phyloP scores from a whole-genome alignment of 2,329 filamentous ascomycete genomes.

The Cadophora gregata region DNA sequence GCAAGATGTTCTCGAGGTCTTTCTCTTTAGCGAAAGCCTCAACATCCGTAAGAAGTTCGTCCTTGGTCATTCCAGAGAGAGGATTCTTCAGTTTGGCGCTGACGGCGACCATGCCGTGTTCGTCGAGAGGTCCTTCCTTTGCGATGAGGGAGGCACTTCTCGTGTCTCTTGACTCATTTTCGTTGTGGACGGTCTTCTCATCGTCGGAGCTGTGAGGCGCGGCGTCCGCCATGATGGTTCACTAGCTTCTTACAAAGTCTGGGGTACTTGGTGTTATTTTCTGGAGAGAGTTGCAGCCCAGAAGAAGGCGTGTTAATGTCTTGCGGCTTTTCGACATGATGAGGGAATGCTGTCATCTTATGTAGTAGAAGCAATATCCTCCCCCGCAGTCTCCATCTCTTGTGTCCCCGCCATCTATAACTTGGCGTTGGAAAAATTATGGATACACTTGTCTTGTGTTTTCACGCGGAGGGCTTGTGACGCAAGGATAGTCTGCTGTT shows the following conservation, averaged over 20 bases:
- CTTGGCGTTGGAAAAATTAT: slow-evolving; percentile 17
- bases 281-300: not conserved
- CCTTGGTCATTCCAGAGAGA: slow-evolving; percentile 59
- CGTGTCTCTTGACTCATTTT: slow-evolving; percentile 1
- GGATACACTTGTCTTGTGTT: slow-evolving; percentile 12
- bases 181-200: slow-evolving; percentile 17
- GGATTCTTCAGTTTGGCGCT: slow-evolving; percentile 51
- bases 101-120: slow-evolving; percentile 14
- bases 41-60: slow-evolving; percentile 58
- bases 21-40: slow-evolving; percentile 66
- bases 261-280: not conserved
- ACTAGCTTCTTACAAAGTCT: not conserved
- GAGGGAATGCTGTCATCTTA: slow-evolving; percentile 9
- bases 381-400: slow-evolving; percentile 9
- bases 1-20: slow-evolving; percentile 60
- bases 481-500: not conserved
- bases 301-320: not conserved
- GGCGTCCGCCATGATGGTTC: slow-evolving; percentile 1
- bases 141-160: slow-evolving; percentile 4
- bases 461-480: not conserved
- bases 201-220: slow-evolving; percentile 12
- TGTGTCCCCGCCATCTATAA: not conserved
- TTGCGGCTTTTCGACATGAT: not conserved
- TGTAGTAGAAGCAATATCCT: not conserved
- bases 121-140: slow-evolving; percentile 10